Evolutionary conservation across 371 early-diverging fungal genomes (phyloP).

Genomic region (Actinomortierella wolfii): DNA sequence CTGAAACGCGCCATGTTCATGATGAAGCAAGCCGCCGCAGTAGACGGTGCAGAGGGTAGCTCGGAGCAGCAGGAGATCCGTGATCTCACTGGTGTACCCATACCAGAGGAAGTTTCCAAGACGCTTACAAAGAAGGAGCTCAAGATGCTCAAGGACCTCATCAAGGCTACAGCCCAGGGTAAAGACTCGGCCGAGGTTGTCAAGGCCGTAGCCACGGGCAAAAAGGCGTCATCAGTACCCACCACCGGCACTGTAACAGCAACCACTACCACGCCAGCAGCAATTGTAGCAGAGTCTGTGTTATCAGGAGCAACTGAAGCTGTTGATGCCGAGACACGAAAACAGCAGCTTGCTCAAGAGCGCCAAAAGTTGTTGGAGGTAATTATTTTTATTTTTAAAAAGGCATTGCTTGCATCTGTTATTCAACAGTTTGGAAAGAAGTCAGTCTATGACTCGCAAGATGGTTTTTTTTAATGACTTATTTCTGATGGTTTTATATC

Average conservation of each 20-base stretch:
- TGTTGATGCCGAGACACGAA: not conserved
- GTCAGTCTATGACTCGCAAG: no score
- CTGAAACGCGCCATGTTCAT: conserved; percentile 20
- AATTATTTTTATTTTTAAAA: not conserved
- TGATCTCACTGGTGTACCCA: no score
- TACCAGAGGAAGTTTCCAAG: no score
- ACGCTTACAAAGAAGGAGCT: conserved; percentile 37
- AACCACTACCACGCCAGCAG: no score
- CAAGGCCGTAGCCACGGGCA: no score
- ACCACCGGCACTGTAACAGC: no score
- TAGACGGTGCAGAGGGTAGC: no score
- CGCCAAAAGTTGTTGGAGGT: conserved; percentile 40
- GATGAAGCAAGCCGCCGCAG: not conserved
- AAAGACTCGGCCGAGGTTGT: no score
- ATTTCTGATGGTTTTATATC: not conserved
- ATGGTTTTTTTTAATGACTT: not conserved
- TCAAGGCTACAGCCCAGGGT: no score
- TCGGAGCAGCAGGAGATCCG: not conserved
- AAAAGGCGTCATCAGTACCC: no score
- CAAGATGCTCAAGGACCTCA: conserved; percentile 22
- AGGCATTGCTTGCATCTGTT: not conserved
- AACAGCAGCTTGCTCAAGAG: conserved; percentile 40
- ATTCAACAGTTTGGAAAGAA: not conserved
- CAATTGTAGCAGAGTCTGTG: not conserved
- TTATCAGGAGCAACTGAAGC: conserved; percentile 7